Conservation (phyloP, 148 eudicot species). For the Hydrangea macrophylla region DNA sequence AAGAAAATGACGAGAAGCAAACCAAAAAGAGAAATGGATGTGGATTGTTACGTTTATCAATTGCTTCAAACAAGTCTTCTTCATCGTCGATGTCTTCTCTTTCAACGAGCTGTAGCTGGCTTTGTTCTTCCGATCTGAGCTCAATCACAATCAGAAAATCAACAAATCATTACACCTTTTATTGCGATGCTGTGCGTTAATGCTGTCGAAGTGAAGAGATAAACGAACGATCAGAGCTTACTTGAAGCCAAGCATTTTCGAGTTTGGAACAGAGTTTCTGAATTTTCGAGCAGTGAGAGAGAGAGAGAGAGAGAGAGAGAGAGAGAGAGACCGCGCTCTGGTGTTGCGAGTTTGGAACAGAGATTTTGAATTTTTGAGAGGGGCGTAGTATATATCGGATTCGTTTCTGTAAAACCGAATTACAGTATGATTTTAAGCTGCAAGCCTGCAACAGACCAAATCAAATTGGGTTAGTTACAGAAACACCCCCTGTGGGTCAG, state of each 20-base stretch:
- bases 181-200: background rate
- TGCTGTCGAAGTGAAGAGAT: constrained; percentile 6
- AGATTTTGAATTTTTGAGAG: constrained; percentile 4
- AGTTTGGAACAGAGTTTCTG: background rate
- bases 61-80: constrained; percentile 82
- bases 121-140: constrained; percentile 68
- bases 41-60: constrained; percentile 57
- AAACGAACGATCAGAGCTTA: constrained; percentile 21
- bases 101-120: constrained; percentile 75
- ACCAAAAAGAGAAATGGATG: background rate
- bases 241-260: constrained; percentile 63
- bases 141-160: constrained; percentile 13
- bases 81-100: constrained; percentile 88
- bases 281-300: too few relatives aligned
- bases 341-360: background rate
- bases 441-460: too few relatives aligned
- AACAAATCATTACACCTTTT: background rate
- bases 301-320: constrained; percentile 14
- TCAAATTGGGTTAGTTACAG: too few relatives aligned
- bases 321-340: constrained; percentile 1
- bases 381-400: too few relatives aligned
- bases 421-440: too few relatives aligned
- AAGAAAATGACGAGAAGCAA: background rate
- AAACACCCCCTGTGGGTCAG: too few relatives aligned
- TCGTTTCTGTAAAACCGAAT: too few relatives aligned